These are phyloP conservation scores for Aspergillus awamori DNA, from an alignment of 2,329 filamentous ascomycete genomes.

Conservation along the genomic window DNA sequence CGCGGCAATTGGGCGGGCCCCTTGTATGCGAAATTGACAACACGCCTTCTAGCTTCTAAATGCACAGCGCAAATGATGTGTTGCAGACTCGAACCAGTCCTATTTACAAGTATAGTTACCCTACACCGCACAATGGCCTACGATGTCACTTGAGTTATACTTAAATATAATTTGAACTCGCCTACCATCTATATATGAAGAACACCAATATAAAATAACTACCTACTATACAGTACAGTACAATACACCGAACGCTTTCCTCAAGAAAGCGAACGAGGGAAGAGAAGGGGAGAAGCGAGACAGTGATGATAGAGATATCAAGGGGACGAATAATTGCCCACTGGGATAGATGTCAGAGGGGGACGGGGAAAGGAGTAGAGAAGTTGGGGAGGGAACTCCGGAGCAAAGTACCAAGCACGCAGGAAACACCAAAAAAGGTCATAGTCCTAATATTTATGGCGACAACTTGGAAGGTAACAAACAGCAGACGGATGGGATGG, in stretches of 20 bases:
- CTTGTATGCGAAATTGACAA: no score
- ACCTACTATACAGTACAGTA: conserved; percentile 32
- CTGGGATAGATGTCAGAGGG: neutral
- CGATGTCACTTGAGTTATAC: no score
- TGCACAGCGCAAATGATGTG: no score
- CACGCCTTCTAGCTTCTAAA: no score
- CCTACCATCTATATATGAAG: neutral
- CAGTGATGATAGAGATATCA: neutral
- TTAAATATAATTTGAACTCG: no score
- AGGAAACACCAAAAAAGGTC: conserved; percentile 13
- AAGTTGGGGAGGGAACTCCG: neutral
- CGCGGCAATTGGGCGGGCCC: neutral
- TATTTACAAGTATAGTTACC: no score
- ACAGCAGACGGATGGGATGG: neutral
- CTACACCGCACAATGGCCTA: neutral
- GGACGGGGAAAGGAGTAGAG: neutral
- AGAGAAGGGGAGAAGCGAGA: neutral
- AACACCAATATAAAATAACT: conserved; percentile 9
- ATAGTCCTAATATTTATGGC: conserved; percentile 32
- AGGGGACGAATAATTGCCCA: neutral
- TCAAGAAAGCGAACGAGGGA: conserved; percentile 9
- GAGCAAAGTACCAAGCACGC: neutral
- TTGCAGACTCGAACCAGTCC: no score
- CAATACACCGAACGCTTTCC: conserved; percentile 23
- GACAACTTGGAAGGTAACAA: conserved; percentile 17